phyloP scores from a whole-genome alignment of 164 flowering plant genomes.

The Umbellularia californica region DNA sequence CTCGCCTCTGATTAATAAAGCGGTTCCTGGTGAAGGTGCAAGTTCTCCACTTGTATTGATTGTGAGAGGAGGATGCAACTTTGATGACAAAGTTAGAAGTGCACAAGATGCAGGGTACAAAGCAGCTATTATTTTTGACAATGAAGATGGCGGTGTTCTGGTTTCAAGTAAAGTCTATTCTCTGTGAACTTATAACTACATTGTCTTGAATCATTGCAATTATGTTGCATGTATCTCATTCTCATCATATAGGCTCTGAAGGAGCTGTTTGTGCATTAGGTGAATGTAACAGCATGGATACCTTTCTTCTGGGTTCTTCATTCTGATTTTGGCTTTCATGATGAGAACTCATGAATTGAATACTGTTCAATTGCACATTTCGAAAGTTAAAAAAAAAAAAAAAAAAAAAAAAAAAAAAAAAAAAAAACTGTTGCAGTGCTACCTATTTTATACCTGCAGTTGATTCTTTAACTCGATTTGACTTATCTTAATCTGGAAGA shows the following conservation, averaged over 20 bases:
- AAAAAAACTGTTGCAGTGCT: not conserved
- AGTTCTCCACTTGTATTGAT: slow-evolving; percentile 60
- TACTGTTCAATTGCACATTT: not conserved
- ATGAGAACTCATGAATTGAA: not conserved
- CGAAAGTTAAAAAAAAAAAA: too few species aligned
- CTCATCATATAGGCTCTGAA: not conserved
- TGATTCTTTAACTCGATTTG: not conserved
- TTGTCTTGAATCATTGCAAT: not conserved
- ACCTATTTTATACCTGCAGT: not conserved
- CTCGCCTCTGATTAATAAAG: slow-evolving; percentile 42
- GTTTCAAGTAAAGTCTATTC: slow-evolving; percentile 63
- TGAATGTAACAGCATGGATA: not conserved
- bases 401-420: too few species aligned
- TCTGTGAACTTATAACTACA: not conserved
- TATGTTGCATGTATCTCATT: not conserved
- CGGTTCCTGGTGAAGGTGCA: slow-evolving; percentile 16
- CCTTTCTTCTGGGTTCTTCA: not conserved
- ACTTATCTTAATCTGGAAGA: too few species aligned
- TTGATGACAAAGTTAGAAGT: slow-evolving; percentile 80
- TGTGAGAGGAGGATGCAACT: slow-evolving; percentile 82
- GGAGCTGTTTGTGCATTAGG: not conserved
- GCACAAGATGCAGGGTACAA: slow-evolving; percentile 84
- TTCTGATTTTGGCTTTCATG: not conserved
- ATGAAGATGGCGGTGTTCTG: slow-evolving; percentile 49
- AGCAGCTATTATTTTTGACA: slow-evolving; percentile 81